phyloP scores from a whole-genome alignment of 352 stramenopile species.

The Phytophthora pinifolia region DNA sequence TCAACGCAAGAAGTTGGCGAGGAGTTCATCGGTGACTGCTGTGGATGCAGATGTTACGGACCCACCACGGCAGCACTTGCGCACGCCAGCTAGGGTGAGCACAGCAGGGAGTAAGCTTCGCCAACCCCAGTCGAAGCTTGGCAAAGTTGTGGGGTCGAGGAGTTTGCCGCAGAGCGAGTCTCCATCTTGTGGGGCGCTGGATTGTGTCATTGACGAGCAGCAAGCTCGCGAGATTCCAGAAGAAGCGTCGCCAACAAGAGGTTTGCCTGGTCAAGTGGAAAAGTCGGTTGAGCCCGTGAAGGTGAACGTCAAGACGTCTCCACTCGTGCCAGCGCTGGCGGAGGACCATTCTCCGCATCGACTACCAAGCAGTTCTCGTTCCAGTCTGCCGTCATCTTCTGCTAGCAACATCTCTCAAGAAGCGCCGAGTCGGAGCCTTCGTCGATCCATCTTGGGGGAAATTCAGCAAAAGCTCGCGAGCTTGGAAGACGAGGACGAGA shows the following conservation, averaged over 20 bases:
- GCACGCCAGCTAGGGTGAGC: constrained; percentile 14
- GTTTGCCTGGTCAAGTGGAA: constrained; percentile 1
- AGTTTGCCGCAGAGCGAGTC: background rate
- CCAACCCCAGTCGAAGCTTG: constrained; percentile 4
- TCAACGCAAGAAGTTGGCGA: constrained; percentile 2
- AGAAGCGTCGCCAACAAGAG: background rate
- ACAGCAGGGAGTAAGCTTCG: constrained; percentile 16
- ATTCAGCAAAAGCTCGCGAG: constrained; percentile 52
- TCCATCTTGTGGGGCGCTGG: background rate
- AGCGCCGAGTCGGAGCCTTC: constrained; percentile 13
- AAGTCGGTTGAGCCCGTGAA: constrained; percentile 1
- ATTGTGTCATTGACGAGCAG: background rate
- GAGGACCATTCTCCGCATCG: background rate
- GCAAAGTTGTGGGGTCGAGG: background rate
- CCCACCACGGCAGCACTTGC: constrained; percentile 3
- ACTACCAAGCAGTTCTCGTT: constrained; percentile 4
- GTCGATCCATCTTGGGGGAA: constrained; percentile 42
- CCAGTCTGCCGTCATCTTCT: background rate
- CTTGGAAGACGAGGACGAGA: constrained; percentile 42
- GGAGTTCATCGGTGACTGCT: background rate
- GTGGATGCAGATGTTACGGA: background rate
- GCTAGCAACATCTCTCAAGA: background rate
- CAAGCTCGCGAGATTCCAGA: background rate
- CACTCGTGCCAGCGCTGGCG: background rate
- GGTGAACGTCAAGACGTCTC: background rate